Conservation (phyloP, 352 stramenopile genomes). For the Peronospora tabacina region DNA sequence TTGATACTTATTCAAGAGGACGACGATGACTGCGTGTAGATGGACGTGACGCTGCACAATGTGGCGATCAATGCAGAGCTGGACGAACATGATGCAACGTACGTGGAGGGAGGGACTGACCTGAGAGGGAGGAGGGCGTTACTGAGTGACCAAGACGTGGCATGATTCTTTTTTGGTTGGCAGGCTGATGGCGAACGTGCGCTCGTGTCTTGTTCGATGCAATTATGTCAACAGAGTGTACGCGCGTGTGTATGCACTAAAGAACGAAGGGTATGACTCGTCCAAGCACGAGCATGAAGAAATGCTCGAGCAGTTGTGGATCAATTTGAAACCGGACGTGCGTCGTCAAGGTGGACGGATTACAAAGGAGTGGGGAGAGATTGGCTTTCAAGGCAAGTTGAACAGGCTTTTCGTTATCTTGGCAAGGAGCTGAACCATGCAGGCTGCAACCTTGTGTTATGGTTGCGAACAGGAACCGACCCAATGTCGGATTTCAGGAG, state of each 20-base stretch:
- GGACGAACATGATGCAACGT: constrained; percentile 42
- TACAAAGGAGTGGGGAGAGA: constrained; percentile 84
- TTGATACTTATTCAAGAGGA: neutral
- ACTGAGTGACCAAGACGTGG: neutral
- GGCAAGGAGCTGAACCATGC: neutral
- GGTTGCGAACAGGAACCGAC: constrained; percentile 43
- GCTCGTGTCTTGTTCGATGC: constrained; percentile 55
- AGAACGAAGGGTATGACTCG: constrained; percentile 65
- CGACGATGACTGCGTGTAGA: constrained; percentile 22
- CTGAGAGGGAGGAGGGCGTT: neutral
- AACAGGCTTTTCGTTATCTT: neutral
- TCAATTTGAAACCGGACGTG: constrained; percentile 68
- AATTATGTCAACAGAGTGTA: constrained; percentile 79
- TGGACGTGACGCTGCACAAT: constrained; percentile 46
- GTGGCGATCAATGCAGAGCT: constrained; percentile 48
- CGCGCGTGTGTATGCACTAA: constrained; percentile 35
- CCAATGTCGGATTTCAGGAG: constrained; percentile 82
- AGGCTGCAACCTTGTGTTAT: neutral
- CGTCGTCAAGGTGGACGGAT: constrained; percentile 66
- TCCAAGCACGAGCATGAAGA: constrained; percentile 59
- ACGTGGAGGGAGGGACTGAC: constrained; percentile 1
- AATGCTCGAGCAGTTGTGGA: constrained; percentile 78
- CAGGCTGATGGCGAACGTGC: constrained; percentile 62
- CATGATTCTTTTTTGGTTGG: neutral
- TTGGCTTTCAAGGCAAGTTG: constrained; percentile 71